phyloP scores from a whole-genome alignment of 1,284 basidiomycete species.

The Pseudozyma tsukubaensis region DNA sequence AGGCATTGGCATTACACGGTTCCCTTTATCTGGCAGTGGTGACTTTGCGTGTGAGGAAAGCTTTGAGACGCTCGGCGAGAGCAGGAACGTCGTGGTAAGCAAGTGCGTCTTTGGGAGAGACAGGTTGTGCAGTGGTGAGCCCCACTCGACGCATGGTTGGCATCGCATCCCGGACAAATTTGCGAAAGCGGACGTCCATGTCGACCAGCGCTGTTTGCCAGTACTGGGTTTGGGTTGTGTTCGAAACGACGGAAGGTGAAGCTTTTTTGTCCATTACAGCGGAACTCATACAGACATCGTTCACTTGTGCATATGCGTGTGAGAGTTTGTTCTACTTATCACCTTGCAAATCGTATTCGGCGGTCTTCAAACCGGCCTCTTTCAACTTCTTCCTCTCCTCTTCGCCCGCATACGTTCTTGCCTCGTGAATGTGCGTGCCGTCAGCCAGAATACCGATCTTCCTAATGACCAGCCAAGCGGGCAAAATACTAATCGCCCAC shows the following conservation, averaged over 20 bases:
- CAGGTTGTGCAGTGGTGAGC: no score
- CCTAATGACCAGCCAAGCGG: conserved; percentile 62
- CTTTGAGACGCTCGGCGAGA: conserved; percentile 3
- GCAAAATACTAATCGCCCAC: conserved; percentile 52
- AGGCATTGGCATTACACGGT: background rate
- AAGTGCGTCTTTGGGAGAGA: no score
- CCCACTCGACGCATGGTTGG: no score
- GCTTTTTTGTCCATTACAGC: background rate
- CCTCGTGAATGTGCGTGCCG: conserved; percentile 51
- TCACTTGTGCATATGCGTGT: no score
- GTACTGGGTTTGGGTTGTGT: no score
- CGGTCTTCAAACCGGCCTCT: conserved; percentile 18
- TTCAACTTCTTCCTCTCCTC: conserved; percentile 46
- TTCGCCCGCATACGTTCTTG: conserved; percentile 48
- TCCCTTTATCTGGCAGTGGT: background rate
- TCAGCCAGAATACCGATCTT: conserved; percentile 54
- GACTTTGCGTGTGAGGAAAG: conserved; percentile 3
- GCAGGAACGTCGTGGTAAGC: conserved; percentile 11
- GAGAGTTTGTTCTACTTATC: no score
- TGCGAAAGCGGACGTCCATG: no score
- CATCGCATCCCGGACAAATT: no score
- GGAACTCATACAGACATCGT: no score
- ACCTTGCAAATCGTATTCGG: conserved; percentile 39
- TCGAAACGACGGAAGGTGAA: no score
- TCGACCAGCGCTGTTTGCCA: no score